phyloP scores from a whole-genome alignment of 2,329 filamentous ascomycete genomes.

The Fusarium hainanense region DNA sequence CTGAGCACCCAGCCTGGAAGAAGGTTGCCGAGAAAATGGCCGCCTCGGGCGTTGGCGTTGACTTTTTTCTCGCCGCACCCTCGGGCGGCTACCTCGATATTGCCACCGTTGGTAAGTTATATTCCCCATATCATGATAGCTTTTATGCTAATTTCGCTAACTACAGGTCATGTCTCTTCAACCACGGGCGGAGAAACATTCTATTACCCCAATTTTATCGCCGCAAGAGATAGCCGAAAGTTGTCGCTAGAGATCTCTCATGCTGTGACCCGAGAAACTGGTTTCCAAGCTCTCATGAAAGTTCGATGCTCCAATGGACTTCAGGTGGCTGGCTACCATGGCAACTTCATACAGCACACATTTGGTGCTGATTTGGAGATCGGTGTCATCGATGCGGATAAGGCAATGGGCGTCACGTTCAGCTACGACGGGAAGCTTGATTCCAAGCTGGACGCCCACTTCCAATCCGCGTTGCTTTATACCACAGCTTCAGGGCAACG shows the following conservation, averaged over 20 bases:
- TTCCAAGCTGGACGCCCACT: slow-evolving; percentile 94
- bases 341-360: slow-evolving; percentile 95
- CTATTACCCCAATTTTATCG: slow-evolving; percentile 96
- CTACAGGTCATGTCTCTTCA: slow-evolving; percentile 79
- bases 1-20: slow-evolving; percentile 88
- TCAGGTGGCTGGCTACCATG: slow-evolving; percentile 93
- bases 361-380: slow-evolving; percentile 96
- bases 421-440: slow-evolving; percentile 98
- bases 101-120: slow-evolving; percentile 80
- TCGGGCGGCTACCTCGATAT: slow-evolving; percentile 92
- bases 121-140: background rate
- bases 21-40: slow-evolving; percentile 90
- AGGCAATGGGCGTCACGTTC: slow-evolving; percentile 91
- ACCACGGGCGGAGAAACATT: slow-evolving; percentile 95
- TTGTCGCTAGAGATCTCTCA: slow-evolving; percentile 87
- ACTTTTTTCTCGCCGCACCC: slow-evolving; percentile 94
- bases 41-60: slow-evolving; percentile 84
- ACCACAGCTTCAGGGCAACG: slow-evolving; percentile 91
- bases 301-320: slow-evolving; percentile 97
- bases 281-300: slow-evolving; percentile 97
- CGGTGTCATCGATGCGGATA: slow-evolving; percentile 91
- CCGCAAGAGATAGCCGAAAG: slow-evolving; percentile 85
- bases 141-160: slow-evolving; percentile 9
- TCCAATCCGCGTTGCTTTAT: slow-evolving; percentile 94
- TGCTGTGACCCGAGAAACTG: slow-evolving; percentile 87